These are phyloP conservation scores for Rubus idaeus DNA, from an alignment of 306 rosid species.

Conservation along the genomic window DNA sequence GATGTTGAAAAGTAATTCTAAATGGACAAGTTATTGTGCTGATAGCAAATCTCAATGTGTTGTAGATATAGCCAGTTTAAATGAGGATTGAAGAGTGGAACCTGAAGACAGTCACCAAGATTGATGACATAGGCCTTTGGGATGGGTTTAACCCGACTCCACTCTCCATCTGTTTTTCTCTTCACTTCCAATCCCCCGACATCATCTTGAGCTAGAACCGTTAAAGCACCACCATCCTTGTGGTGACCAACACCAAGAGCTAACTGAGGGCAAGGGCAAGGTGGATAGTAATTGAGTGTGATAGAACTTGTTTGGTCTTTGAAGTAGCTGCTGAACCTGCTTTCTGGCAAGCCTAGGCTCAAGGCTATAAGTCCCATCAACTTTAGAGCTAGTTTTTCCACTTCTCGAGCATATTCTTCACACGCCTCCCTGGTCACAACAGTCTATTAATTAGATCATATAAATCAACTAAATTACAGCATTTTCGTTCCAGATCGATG, in stretches of 20 bases:
- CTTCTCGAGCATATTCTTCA: conserved; percentile 46
- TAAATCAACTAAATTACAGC: no score
- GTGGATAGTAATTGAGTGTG: conserved; percentile 58
- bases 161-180: conserved; percentile 53
- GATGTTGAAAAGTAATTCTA: no score
- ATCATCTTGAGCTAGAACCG: conserved; percentile 57
- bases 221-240: conserved; percentile 47
- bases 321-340: conserved; percentile 45
- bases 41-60: no score
- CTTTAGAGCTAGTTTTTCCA: conserved; percentile 42
- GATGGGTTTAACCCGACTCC: conserved; percentile 28
- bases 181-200: conserved; percentile 62
- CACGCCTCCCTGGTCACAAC: conserved; percentile 31
- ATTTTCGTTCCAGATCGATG: no score
- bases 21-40: no score
- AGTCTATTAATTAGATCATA: background rate
- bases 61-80: no score
- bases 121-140: no score
- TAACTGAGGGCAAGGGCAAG: conserved; percentile 59
- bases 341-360: conserved; percentile 54
- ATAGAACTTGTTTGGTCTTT: conserved; percentile 44
- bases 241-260: conserved; percentile 64
- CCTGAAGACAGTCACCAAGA: no score
- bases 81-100: no score
- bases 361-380: conserved; percentile 53